phyloP scores from a whole-genome alignment of 176 grass and related monocot species.

The Raddia distichophylla region DNA sequence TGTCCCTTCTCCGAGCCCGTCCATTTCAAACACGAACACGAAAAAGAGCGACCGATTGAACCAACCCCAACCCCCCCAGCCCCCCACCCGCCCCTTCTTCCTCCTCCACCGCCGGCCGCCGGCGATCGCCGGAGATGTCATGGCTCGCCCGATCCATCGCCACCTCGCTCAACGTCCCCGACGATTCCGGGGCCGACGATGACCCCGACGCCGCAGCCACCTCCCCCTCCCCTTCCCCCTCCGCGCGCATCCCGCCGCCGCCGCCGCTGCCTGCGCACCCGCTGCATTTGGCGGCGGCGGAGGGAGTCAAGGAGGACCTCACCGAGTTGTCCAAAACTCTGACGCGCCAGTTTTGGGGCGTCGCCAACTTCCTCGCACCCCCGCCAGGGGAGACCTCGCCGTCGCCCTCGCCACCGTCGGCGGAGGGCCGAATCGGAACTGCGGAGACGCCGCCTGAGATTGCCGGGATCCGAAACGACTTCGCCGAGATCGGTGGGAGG shows the following conservation, averaged over 20 bases:
- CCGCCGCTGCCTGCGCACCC: slow-evolving; percentile 33
- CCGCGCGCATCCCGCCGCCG: slow-evolving; percentile 37
- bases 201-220: slow-evolving; percentile 36
- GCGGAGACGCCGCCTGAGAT: slow-evolving; percentile 50
- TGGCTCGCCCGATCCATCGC: slow-evolving; percentile 84
- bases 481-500: slow-evolving; percentile 62
- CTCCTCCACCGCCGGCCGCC: slow-evolving; percentile 9
- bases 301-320: slow-evolving; percentile 89
- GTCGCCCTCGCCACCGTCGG: slow-evolving; percentile 20
- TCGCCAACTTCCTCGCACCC: slow-evolving; percentile 84
- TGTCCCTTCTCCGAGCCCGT: slow-evolving; percentile 29
- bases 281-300: slow-evolving; percentile 42
- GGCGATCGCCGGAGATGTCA: slow-evolving; percentile 69
- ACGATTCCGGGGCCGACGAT: slow-evolving; percentile 44
- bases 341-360: slow-evolving; percentile 77
- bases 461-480: slow-evolving; percentile 60
- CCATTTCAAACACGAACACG: slow-evolving; percentile 56
- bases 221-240: neutral
- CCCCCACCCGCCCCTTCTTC: neutral
- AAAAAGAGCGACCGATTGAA: slow-evolving; percentile 22
- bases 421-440: slow-evolving; percentile 13
- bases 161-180: slow-evolving; percentile 64
- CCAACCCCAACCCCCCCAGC: slow-evolving; percentile 10
- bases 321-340: slow-evolving; percentile 83
- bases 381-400: slow-evolving; percentile 49